phyloP scores from a whole-genome alignment of 2,329 filamentous ascomycete species.

The Fusarium liriodendri region DNA sequence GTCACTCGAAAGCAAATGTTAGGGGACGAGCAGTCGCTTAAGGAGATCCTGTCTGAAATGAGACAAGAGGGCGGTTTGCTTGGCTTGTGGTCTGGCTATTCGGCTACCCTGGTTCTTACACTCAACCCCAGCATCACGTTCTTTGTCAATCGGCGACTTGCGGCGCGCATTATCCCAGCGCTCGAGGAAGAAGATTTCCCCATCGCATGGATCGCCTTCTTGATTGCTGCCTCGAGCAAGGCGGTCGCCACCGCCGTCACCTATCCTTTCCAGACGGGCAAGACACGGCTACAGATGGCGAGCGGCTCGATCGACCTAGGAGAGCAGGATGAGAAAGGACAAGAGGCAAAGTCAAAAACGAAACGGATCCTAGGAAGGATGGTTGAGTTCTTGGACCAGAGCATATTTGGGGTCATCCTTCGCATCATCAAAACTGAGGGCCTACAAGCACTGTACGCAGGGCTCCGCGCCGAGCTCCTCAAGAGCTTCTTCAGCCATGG shows the following conservation, averaged over 20 bases:
- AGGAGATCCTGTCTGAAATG: slow-evolving; percentile 73
- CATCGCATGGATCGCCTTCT: slow-evolving; percentile 54
- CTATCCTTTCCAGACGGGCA: slow-evolving; percentile 89
- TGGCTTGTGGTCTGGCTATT: slow-evolving; percentile 91
- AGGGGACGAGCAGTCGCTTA: slow-evolving; percentile 53
- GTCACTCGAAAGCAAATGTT: slow-evolving; percentile 85
- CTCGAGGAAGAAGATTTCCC: slow-evolving; percentile 56
- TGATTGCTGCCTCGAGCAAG: slow-evolving; percentile 81
- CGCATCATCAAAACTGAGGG: slow-evolving; percentile 73
- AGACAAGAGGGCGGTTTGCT: slow-evolving; percentile 74
- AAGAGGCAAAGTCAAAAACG: background rate
- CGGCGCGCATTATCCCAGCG: slow-evolving; percentile 65
- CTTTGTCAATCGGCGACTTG: slow-evolving; percentile 80
- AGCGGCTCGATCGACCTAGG: slow-evolving; percentile 41
- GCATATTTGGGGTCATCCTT: slow-evolving; percentile 73
- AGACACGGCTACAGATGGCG: slow-evolving; percentile 78
- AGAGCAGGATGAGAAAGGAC: slow-evolving; percentile 7
- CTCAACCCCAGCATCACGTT: slow-evolving; percentile 90
- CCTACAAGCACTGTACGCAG: slow-evolving; percentile 76
- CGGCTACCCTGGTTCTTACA: slow-evolving; percentile 81
- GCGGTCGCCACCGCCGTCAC: slow-evolving; percentile 79
- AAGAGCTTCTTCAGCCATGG: slow-evolving; percentile 90
- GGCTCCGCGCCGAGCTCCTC: slow-evolving; percentile 79
- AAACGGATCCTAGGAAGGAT: slow-evolving; percentile 25
- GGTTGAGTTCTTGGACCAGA: slow-evolving; percentile 50